These are phyloP conservation scores for Leccinum cinnamomeum DNA, from an alignment of 1,284 basidiomycete species.

Conservation along the genomic window DNA sequence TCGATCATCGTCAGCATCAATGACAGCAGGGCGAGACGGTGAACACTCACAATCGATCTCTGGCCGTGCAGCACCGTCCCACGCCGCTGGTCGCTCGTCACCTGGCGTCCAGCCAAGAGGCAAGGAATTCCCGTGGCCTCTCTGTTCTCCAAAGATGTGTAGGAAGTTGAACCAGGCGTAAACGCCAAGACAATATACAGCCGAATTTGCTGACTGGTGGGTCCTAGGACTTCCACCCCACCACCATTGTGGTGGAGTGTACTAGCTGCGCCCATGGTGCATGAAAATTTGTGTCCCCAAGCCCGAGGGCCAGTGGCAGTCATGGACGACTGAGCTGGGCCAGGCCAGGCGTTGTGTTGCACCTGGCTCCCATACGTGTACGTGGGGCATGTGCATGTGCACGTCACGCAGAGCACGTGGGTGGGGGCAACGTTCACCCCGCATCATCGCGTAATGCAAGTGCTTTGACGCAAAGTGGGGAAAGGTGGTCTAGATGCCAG, in stretches of 20 bases:
- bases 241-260: not conserved
- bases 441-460: not conserved
- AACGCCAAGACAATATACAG: not conserved
- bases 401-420: too few relatives aligned
- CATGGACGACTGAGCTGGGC: not conserved
- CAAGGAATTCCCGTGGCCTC: not conserved
- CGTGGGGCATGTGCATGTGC: not conserved
- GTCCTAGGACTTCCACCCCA: not conserved
- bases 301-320: not conserved
- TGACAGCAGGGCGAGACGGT: not conserved
- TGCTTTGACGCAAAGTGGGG: not conserved
- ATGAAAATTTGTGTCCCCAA: not conserved
- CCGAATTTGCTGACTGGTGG: not conserved
- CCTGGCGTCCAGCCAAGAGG: not conserved
- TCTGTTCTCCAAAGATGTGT: not conserved
- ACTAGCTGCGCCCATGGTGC: not conserved
- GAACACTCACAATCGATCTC: not conserved
- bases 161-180: not conserved
- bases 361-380: not conserved
- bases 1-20: not conserved
- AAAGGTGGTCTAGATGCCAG: not conserved
- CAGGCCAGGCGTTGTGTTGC: not conserved
- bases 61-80: not conserved
- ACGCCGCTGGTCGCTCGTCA: not conserved
- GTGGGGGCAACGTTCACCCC: not conserved